Conservation (phyloP, 257 asterid species). For the Cruciata laevipes region DNA sequence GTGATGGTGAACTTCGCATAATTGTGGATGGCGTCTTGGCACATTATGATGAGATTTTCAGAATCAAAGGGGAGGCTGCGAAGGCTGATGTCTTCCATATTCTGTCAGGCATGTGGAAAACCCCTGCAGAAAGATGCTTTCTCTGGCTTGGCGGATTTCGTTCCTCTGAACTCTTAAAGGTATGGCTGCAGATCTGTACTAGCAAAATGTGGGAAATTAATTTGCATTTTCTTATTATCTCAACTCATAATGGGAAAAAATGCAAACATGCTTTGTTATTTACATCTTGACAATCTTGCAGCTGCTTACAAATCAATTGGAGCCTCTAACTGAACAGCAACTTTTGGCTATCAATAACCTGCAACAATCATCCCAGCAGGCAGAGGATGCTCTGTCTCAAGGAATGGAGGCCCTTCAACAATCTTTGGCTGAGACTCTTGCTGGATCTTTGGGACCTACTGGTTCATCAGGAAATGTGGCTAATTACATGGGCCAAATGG, state of each 20-base stretch:
- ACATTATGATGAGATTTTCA: slow-evolving; percentile 82
- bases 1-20: slow-evolving; percentile 89
- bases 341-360: slow-evolving; percentile 66
- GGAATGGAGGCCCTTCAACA: slow-evolving; percentile 98
- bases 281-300: slow-evolving; percentile 26
- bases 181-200: slow-evolving; percentile 12
- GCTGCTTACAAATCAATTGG: slow-evolving; percentile 81
- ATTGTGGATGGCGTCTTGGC: slow-evolving; percentile 81
- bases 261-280: background rate
- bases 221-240: background rate
- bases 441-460: slow-evolving; percentile 80
- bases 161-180: slow-evolving; percentile 92
- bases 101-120: slow-evolving; percentile 96
- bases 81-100: slow-evolving; percentile 91
- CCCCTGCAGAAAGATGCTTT: slow-evolving; percentile 96
- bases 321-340: slow-evolving; percentile 91
- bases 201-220: background rate
- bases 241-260: background rate
- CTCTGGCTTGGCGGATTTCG: slow-evolving; percentile 99
- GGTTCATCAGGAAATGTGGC: slow-evolving; percentile 82
- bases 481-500: slow-evolving; percentile 98
- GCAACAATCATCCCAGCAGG: slow-evolving; percentile 89
- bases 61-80: slow-evolving; percentile 92
- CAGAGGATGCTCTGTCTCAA: slow-evolving; percentile 89
- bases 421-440: slow-evolving; percentile 81